Evolutionary conservation across 768 basidiomycete genomes (phyloP).

Genomic region (Lentinula raphanica): DNA sequence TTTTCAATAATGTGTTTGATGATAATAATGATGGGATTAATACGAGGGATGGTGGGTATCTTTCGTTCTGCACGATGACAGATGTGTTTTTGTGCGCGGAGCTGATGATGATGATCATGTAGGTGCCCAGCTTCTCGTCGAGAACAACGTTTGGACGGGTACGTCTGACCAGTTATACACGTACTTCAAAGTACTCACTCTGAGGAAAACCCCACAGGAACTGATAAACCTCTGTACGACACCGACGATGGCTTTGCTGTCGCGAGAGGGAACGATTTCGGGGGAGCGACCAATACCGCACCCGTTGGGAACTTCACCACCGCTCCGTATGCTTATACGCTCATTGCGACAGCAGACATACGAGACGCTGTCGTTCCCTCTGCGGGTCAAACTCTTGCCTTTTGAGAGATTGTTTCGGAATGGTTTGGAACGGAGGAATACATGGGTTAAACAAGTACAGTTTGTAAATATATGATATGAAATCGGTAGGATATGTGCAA

Average conservation of each 20-base stretch:
- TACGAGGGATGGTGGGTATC: constrained; percentile 29
- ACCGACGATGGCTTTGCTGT: constrained; percentile 38
- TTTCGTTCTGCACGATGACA: no score
- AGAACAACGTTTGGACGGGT: constrained; percentile 43
- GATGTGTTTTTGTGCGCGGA: no score
- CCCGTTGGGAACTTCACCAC: constrained; percentile 26
- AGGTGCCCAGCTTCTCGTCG: constrained; percentile 42
- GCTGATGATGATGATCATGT: background rate
- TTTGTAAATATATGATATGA: background rate
- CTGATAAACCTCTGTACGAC: constrained; percentile 34
- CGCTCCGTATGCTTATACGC: constrained; percentile 30
- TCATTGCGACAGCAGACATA: constrained; percentile 23
- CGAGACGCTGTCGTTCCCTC: constrained; percentile 21
- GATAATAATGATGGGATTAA: constrained; percentile 40
- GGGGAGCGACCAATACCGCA: constrained; percentile 27
- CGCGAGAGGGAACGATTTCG: constrained; percentile 32
- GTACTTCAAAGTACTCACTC: background rate
- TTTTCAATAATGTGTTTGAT: constrained; percentile 42
- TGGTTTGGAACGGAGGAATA: no score
- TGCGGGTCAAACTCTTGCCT: constrained; percentile 27
- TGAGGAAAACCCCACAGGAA: constrained; percentile 14
- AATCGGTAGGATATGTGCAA: no score
- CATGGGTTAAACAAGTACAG: no score
- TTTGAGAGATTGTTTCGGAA: constrained; percentile 14
- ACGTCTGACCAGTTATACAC: constrained; percentile 1